Evolutionary conservation across 2,329 filamentous ascomycete genomes (phyloP).

Genomic region (Arthrocladium fulminans): DNA sequence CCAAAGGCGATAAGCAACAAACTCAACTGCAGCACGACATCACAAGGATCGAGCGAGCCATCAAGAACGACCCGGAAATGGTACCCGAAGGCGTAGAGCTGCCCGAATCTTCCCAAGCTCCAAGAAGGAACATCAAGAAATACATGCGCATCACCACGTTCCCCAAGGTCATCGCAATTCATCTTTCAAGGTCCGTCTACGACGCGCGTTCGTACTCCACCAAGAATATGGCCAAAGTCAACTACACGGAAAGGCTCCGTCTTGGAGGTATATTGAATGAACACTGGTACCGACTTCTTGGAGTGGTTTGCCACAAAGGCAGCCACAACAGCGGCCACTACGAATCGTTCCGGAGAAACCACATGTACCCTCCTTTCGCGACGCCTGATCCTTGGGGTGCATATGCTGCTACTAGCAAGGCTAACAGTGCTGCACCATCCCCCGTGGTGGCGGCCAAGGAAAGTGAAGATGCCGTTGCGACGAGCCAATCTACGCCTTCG

Average conservation of each 20-base stretch:
- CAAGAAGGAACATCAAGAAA: conserved; percentile 74
- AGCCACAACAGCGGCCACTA: conserved; percentile 96
- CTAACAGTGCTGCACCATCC: conserved; percentile 47
- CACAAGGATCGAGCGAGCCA: conserved; percentile 55
- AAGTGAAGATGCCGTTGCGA: neutral
- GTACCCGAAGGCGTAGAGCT: conserved; percentile 63
- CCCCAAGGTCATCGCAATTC: conserved; percentile 82
- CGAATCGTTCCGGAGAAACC: conserved; percentile 86
- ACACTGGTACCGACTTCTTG: conserved; percentile 73
- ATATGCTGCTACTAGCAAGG: conserved; percentile 60
- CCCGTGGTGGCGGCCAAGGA: conserved; percentile 26
- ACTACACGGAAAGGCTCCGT: conserved; percentile 78
- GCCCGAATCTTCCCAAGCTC: conserved; percentile 64
- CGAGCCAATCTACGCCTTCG: conserved; percentile 15
- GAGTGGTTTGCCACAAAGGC: conserved; percentile 86
- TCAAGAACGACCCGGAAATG: conserved; percentile 73
- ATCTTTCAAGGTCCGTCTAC: conserved; percentile 88
- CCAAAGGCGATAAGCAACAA: conserved; percentile 46
- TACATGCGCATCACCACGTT: conserved; percentile 81
- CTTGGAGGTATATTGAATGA: conserved; percentile 71
- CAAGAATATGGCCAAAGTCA: conserved; percentile 90
- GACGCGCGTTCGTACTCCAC: conserved; percentile 65
- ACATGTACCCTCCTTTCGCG: conserved; percentile 67
- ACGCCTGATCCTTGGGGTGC: conserved; percentile 72
- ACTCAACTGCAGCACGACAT: conserved; percentile 51